phyloP scores from a whole-genome alignment of 345 rosid genomes.

The Citrus mangshanensis region DNA sequence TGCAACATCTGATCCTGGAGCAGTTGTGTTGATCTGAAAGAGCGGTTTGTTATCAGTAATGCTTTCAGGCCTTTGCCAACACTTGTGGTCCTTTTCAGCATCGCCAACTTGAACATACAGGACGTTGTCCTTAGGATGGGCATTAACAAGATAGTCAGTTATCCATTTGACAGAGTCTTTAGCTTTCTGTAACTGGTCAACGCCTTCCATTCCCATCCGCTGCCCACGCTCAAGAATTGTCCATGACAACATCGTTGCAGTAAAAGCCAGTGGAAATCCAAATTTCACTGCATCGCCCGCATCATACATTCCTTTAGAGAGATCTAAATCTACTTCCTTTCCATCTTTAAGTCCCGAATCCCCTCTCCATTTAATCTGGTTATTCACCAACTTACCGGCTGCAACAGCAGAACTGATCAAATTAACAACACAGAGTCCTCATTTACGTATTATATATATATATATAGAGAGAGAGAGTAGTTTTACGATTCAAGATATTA shows the following conservation, averaged over 20 bases:
- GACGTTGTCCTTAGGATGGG: constrained; percentile 62
- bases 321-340: constrained; percentile 50
- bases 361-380: constrained; percentile 83
- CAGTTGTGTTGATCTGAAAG: constrained; percentile 51
- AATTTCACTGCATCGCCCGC: constrained; percentile 95
- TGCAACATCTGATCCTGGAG: constrained; percentile 87
- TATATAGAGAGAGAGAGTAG: not conserved
- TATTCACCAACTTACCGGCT: constrained; percentile 74
- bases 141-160: constrained; percentile 76
- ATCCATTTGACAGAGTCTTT: constrained; percentile 76
- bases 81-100: constrained; percentile 63
- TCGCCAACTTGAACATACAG: constrained; percentile 94
- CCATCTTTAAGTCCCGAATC: constrained; percentile 83
- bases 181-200: constrained; percentile 57
- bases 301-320: constrained; percentile 84
- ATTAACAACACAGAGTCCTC: not conserved
- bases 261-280: constrained; percentile 91
- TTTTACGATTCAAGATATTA: no score
- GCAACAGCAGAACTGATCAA: not conserved
- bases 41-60: constrained; percentile 80
- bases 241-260: constrained; percentile 88
- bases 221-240: constrained; percentile 87
- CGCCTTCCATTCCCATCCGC: constrained; percentile 52
- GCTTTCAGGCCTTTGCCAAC: constrained; percentile 91
- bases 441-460: no score